Base-by-base conservation (phyloP, 208 protist species). In the Borovskyia barvae region DNA sequence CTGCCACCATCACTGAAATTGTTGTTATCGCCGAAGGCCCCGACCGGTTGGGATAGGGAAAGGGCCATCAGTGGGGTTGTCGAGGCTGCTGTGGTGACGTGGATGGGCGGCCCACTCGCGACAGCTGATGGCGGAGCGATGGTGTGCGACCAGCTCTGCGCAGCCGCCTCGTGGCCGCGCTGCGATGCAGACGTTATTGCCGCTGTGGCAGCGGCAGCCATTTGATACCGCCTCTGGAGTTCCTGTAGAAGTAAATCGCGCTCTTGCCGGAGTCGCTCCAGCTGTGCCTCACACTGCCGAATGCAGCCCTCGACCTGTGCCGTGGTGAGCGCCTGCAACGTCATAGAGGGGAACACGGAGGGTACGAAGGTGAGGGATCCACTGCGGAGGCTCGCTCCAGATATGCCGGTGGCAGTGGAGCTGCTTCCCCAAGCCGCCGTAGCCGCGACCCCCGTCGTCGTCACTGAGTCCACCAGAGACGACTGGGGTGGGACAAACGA, bases 201-300 rank as follows among this genome's bases (percentile, higher is more conserved):
- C n/a, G n/a, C n/a, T n/a, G n/a, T n/a, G n/a, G n/a, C n/a, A 14
- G 35, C 35, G 35, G 15, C 6, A 37, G 42, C 28, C 3, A 41
- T 8, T 37, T 59, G 48, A 9, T 59, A 41, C 17, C 62, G 50
- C 15, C 62, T 24, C 36, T 68, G 62, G 35, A 68, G 62, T n/a
- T 68, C 62, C 14, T 60, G 51, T 12, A 33, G 20, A 3, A 68
- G 52, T 0, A 59, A 8, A 26, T 68, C 62, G 43, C 62, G 62
- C 17, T 68, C 62, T 14, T 68, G 62, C 25, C 47, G 62, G 37
- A 48, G 32, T 29, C 37, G 41, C 51, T 33, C 9, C 20, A 60
- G 25, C 30, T 68, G 62, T 46, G 22, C 26, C 14, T 68, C 52
- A 20, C 62, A 68, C n/a, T 68, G 62, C 8, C 29, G 52, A 12